Evolutionary conservation across 2,329 filamentous ascomycete genomes (phyloP), one percentile per base, ranked within the genome.

Genomic region (Chaetothyriales sp.): DNA sequence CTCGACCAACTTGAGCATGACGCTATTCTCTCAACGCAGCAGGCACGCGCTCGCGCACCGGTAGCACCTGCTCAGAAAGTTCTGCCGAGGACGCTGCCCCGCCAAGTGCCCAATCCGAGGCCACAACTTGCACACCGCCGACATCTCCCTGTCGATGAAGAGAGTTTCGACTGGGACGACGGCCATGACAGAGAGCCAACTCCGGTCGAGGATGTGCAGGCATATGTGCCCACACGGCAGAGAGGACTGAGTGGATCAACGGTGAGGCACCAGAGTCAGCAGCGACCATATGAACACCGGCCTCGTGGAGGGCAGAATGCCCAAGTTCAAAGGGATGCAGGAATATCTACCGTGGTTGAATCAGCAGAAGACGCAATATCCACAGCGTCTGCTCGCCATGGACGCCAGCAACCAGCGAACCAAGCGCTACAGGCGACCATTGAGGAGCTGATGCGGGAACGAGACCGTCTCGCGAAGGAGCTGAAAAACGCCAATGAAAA

Each of bases 1-100:
- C 59, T 71, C 47, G 62, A 68, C 52, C 63, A 70, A 57, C 62
- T 74, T 43, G 70, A 73, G 57, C 64, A 72, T 52, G 62, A 67
- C 59, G 70, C 70, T n/a, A 65, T 65, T 49, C 62, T 62, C 52
- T 68, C 68, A n/a, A 71, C 68, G 2, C 70, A 66, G 46, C 62
- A 60, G 18, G 56, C 59, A 26, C 45, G 50, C 36, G 43, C 48
- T 45, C 48, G 12, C 43, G 18, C 51, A 32, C 22, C 49, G 42
- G 20, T 51, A 12, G 36, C 7, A 12, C 46, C 43, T 25, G 44
- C 36, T 22, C 55, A 42, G 22, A 56, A 51, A 46, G 44, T 18
- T 22, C 19, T 12, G 18, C 42, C 42, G 36, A 50, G 46, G 9
- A 48, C 45, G 26, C 45, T 53, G 15, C 39, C n/a, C 20, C 45